Evolutionary conservation across 805 yeast genomes (phyloP), one percentile per base, ranked within the genome.

Genomic region (Saccharomycopsis guyanensis): DNA sequence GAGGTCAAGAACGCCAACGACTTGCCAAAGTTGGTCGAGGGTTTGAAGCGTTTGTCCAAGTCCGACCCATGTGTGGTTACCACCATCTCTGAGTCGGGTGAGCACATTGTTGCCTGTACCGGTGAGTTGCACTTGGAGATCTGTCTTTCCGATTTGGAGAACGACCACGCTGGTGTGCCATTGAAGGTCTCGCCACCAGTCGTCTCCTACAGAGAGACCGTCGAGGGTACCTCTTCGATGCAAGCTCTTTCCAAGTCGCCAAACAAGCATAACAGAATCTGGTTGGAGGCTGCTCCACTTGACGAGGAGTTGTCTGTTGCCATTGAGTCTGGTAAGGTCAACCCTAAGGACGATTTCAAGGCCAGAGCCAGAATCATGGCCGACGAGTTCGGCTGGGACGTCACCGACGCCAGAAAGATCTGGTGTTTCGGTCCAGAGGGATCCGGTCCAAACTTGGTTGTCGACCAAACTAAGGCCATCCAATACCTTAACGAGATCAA

Each of bases 351-450:
- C 66, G 98, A 91, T 78, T 79, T 91, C 86, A 91, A 91, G 82
- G 85, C 86, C 64, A 89, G 98, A 81, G 98, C 97, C 63, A 89
- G 97, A 83, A 65, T 86, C 69, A 78, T 91, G 80, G 97, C 97
- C 69, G 97, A 91, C 71, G 96, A 93, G 71, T 93, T 73, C 83
- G 96, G 91, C 62, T 91, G 98, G 98, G 97, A 91, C 70, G 97
- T 93, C 70, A 81, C 96, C 62, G 98, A 91, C 69, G 98, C 97
- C 75, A 89, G 98, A 85, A 91, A 93, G 93, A 93, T 91, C 69
- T 91, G 98, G 98, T 87, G 96, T 85, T 91, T 91, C 88, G 98
- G 98, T 78, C 97, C 98, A 70, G 98, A 91, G 69, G 97, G 97
- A 75, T 82, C 77, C 71, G 98, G 98, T 76, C 89, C 98, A 66